phyloP scores from a whole-genome alignment of 2,329 filamentous ascomycete species.

The Fusarium fujikuroi region DNA sequence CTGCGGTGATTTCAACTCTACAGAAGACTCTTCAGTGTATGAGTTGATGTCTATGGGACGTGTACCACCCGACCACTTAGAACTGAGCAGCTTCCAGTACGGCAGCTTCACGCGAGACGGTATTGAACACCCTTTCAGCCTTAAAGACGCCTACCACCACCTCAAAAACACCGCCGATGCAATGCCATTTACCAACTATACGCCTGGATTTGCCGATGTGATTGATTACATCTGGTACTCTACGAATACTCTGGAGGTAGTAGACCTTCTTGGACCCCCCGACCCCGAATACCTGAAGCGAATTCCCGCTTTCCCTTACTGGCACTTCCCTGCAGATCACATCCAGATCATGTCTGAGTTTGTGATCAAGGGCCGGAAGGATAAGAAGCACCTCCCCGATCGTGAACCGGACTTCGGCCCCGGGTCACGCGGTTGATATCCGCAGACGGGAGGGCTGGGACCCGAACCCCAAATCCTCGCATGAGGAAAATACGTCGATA shows the following conservation, averaged over 20 bases:
- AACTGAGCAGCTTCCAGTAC: conserved; percentile 84
- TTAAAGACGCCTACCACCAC: conserved; percentile 88
- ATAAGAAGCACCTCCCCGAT: conserved; percentile 75
- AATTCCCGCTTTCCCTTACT: conserved; percentile 92
- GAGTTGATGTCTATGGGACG: conserved; percentile 86
- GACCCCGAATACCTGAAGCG: conserved; percentile 86
- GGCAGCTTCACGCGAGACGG: conserved; percentile 93
- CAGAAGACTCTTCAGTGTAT: conserved; percentile 86
- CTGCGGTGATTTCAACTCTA: conserved; percentile 97
- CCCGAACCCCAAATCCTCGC: conserved; percentile 1
- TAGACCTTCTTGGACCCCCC: conserved; percentile 85
- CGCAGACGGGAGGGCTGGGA: conserved; percentile 16
- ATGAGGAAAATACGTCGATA: conserved; percentile 25
- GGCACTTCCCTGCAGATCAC: conserved; percentile 94
- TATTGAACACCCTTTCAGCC: conserved; percentile 92
- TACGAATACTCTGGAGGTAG: conserved; percentile 86
- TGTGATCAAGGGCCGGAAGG: conserved; percentile 86
- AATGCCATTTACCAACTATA: conserved; percentile 95
- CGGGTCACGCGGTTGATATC: conserved; percentile 46
- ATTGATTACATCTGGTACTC: conserved; percentile 99
- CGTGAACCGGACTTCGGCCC: conserved; percentile 71
- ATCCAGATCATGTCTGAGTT: conserved; percentile 91
- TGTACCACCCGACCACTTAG: conserved; percentile 80
- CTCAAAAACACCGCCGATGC: conserved; percentile 86
- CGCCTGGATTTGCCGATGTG: conserved; percentile 88